Evolutionary conservation across 2,329 filamentous ascomycete genomes (phyloP), one percentile per base, ranked within the genome.

Genomic region (Cordyceps javanica): DNA sequence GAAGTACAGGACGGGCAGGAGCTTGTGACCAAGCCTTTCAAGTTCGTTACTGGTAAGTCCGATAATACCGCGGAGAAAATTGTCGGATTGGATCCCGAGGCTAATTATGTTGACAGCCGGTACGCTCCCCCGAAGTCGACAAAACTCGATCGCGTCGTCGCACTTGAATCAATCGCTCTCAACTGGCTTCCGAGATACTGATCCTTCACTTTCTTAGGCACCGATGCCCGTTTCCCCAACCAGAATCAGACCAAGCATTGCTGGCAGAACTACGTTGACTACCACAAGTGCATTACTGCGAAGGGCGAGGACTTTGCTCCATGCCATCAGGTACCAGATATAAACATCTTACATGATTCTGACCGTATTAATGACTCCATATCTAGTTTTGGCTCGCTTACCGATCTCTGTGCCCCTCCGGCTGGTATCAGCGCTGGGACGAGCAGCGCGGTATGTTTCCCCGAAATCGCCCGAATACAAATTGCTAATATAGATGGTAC

Each of bases 241-340:
- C 81, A 86, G 82, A 99, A 99, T 82, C 90, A 94, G 82, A 89
- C 92, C 79, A 97, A 97, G 89, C 92, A 99, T 86, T 99, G 94
- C 90, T 99, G 94, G 94, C 95, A 99, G 78, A 99, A 99, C 86
- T 99, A 99, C 80, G 94, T 99, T 81, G 94, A 99, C 79, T 97
- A 99, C 85, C 90, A 99, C 87, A 99, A 99, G 86, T 99, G 94
- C 83, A 91, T 97, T 77, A 82, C 88, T 73, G 93, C 92, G 79
- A 97, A 97, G 86, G 93, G 93, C 77, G 93, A 97, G 82, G 92
- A 97, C 73, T 97, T 97, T 77, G 88, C 90, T 69, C 93, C 93
- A 65, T 97, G 93, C 89, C 88, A 87, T 72, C 92, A 97, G 88
- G 92, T 96, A 87, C 65, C 10, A 19, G 16, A 13, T n/a, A 7